These are phyloP conservation scores for Rhizopogon rudus DNA, from an alignment of 768 basidiomycete genomes.

Conservation along the genomic window DNA sequence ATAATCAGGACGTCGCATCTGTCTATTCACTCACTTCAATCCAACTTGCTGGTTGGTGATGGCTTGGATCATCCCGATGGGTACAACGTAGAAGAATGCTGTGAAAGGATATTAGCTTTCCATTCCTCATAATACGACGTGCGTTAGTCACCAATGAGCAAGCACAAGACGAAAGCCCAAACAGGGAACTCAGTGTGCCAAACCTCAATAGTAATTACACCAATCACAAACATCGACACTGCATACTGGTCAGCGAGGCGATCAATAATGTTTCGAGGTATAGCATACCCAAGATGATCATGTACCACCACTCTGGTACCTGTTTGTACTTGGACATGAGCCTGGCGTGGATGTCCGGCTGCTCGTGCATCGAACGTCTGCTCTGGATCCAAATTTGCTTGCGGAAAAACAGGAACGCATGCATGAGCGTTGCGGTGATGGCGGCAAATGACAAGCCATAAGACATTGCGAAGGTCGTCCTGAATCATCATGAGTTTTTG, in stretches of 20 bases:
- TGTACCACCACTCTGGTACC: conserved; percentile 54
- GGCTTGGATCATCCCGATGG: conserved; percentile 37
- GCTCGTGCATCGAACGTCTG: conserved; percentile 67
- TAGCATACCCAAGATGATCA: conserved; percentile 30
- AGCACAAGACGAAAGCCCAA: conserved; percentile 29
- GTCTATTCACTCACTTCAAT: conserved; percentile 26
- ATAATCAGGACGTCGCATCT: background rate
- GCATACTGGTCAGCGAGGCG: background rate
- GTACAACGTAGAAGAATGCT: conserved; percentile 30
- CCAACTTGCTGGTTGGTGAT: conserved; percentile 76
- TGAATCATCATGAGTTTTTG: conserved; percentile 13
- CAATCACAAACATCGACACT: conserved; percentile 29
- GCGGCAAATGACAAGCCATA: conserved; percentile 84
- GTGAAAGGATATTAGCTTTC: background rate
- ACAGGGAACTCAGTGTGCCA: conserved; percentile 38
- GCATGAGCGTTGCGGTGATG: conserved; percentile 70
- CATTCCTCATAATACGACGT: background rate
- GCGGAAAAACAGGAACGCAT: conserved; percentile 71
- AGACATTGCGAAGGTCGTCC: conserved; percentile 65
- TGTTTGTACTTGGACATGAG: conserved; percentile 41
- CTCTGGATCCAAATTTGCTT: conserved; percentile 74
- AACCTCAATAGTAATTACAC: conserved; percentile 29
- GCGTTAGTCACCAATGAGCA: conserved; percentile 10
- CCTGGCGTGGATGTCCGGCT: conserved; percentile 61
- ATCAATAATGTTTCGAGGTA: background rate